Base-by-base conservation (phyloP, 768 basidiomycete genomes). In the Suillus bovinus region DNA sequence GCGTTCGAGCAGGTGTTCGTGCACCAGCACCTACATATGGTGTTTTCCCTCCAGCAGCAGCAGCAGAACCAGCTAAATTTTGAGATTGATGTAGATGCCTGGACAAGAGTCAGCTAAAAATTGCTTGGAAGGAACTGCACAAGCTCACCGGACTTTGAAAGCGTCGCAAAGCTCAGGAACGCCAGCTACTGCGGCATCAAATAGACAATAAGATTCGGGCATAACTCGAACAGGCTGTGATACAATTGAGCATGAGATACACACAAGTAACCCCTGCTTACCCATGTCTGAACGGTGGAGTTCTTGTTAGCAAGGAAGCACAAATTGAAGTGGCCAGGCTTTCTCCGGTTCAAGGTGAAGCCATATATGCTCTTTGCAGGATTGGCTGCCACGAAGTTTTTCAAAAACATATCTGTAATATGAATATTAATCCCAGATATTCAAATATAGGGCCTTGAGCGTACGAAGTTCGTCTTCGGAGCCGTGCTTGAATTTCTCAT, bases 311-410 rank as follows among this genome's bases (percentile, higher is more conserved):
- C 91, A 68, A 96, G 79, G 83, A 99, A 99, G 71, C 89, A 91
- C 7, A 99, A 83, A 70, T 86, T 91, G 80, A 99, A 94, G 76
- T 96, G 94, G 1, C 97, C 97, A 1, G 97, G 94, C 58, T 85
- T 84, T 68, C 90, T 90, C 62, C 91, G 84, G 71, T 99, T 96
- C 61, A 96, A 78, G 16, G 90, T 91, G 74, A 99, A 99, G 13
- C 93, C 96, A 70, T 99, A 99, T 77, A 94, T 93, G 71, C 93
- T 94, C 79, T 92, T 91, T 7, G 90, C 90, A 5, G 95, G 96
- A 72, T 98, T 96, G 42, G 96, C 95, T 52, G 91, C 89, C 33
- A 96, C 86, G 68, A 90, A 93, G 67, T 94, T 95, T 71, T 90
- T 92, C 67, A 99, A 77, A 76, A 87, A 95, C 24, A 91, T 74